Evolutionary conservation across 2,329 filamentous ascomycete species (phyloP).

Genomic region (Metarhizium album): DNA sequence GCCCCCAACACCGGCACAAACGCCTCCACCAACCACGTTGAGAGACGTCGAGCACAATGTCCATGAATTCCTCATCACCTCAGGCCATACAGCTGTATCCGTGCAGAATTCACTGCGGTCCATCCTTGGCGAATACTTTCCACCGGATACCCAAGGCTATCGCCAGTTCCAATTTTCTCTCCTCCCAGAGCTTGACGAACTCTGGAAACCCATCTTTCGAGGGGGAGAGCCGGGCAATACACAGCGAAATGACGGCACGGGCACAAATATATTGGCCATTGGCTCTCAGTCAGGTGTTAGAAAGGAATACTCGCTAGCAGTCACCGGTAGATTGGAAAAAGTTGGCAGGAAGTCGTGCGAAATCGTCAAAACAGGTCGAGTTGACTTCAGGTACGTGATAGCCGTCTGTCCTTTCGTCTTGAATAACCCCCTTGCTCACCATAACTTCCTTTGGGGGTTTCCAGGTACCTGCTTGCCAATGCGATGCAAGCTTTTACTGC

Average conservation of each 20-base stretch:
- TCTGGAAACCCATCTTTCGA: conserved; percentile 43
- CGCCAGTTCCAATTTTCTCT: conserved; percentile 37
- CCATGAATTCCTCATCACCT: conserved; percentile 30
- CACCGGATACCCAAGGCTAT: conserved; percentile 34
- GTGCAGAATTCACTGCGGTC: conserved; percentile 48
- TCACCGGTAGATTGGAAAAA: conserved; percentile 43
- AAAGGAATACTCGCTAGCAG: conserved; percentile 34
- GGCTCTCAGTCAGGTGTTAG: conserved; percentile 45
- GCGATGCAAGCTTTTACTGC: conserved; percentile 48
- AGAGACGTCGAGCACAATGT: conserved; percentile 28
- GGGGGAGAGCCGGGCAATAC: conserved; percentile 21
- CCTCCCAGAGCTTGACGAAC: conserved; percentile 35
- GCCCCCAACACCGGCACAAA: conserved; percentile 33
- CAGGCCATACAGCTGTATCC: conserved; percentile 36
- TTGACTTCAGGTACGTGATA: conserved; percentile 46
- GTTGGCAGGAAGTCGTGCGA: conserved; percentile 41
- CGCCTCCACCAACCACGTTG: conserved; percentile 24
- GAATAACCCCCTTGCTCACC: background rate
- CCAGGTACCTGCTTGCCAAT: conserved; percentile 48
- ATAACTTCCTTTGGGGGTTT: background rate
- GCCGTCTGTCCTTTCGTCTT: background rate
- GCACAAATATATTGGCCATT: conserved; percentile 50
- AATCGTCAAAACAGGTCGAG: conserved; percentile 38
- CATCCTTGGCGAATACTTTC: conserved; percentile 40
- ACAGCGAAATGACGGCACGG: conserved; percentile 21